phyloP scores from a whole-genome alignment of 2,329 filamentous ascomycete genomes.

The Aspergillus cejpii region DNA sequence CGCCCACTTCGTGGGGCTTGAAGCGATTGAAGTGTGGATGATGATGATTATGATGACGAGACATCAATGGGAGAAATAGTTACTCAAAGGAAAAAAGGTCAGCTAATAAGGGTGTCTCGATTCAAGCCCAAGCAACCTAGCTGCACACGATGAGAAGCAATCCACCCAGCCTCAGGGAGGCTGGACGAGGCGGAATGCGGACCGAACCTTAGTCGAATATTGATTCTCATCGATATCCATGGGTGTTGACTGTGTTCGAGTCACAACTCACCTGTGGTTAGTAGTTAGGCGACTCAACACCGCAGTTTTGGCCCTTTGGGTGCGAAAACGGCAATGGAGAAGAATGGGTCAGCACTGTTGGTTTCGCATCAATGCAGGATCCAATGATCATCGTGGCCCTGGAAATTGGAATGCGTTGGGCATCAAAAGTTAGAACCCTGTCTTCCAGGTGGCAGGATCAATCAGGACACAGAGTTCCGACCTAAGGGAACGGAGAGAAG shows the following conservation, averaged over 20 bases:
- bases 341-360: constrained; percentile 10
- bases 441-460: constrained; percentile 14
- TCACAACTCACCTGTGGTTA: not conserved
- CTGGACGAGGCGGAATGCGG: constrained; percentile 18
- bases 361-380: constrained; percentile 4
- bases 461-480: constrained; percentile 6
- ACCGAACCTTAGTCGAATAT: constrained; percentile 20
- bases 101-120: constrained; percentile 18
- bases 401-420: constrained; percentile 15
- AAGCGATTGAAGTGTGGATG: constrained; percentile 14
- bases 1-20: constrained; percentile 17
- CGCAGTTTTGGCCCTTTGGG: constrained; percentile 10
- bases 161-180: constrained; percentile 16
- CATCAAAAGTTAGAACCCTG: constrained; percentile 18
- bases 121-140: constrained; percentile 12
- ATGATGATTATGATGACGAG: constrained; percentile 12
- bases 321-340: constrained; percentile 8
- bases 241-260: constrained; percentile 6
- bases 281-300: not conserved
- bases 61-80: constrained; percentile 9
- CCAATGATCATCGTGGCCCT: constrained; percentile 9
- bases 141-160: constrained; percentile 11
- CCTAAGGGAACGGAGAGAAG: constrained; percentile 10
- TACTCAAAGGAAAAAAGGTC: constrained; percentile 8
- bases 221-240: constrained; percentile 18